Evolutionary conservation across 441 rosid species (phyloP).

Genomic region (Eutrema salsugineum): DNA sequence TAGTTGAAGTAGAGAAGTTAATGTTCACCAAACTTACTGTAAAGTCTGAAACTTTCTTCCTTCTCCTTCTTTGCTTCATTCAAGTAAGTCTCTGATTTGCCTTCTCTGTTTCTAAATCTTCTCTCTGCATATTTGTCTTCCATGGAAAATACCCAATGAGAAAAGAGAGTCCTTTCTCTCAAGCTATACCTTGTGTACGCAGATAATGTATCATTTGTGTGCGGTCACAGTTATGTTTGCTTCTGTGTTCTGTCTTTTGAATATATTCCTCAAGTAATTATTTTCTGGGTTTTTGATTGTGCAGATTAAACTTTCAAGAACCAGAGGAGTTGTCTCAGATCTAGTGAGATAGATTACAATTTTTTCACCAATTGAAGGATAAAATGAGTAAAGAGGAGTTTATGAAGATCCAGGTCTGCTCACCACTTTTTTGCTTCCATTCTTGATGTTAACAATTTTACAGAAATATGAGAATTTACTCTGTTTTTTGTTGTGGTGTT

Average conservation of each 20-base stretch:
- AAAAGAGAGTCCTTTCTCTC: slow-evolving; percentile 31
- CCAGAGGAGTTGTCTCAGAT: slow-evolving; percentile 40
- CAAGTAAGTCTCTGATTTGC: slow-evolving; percentile 32
- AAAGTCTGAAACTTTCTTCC: slow-evolving; percentile 32
- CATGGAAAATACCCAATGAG: slow-evolving; percentile 22
- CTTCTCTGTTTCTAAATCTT: slow-evolving; percentile 11
- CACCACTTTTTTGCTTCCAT: neutral
- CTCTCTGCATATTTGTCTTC: slow-evolving; percentile 27
- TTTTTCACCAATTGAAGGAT: neutral
- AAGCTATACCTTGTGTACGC: slow-evolving; percentile 23
- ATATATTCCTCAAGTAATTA: neutral
- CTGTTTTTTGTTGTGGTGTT: neutral
- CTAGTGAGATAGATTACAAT: slow-evolving; percentile 25
- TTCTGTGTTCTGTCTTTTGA: slow-evolving; percentile 21
- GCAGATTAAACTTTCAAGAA: slow-evolving; percentile 19
- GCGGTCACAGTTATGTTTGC: neutral
- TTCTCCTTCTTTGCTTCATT: slow-evolving; percentile 29
- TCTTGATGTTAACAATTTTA: neutral
- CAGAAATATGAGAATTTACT: slow-evolving; percentile 16
- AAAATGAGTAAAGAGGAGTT: slow-evolving; percentile 95
- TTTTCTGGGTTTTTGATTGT: neutral
- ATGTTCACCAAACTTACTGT: slow-evolving; percentile 42
- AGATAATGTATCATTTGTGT: slow-evolving; percentile 7
- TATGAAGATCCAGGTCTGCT: slow-evolving; percentile 86
- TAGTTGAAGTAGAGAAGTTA: slow-evolving; percentile 46